Base-by-base conservation (phyloP, 2,329 filamentous ascomycete species). In the Epichloe baconii region DNA sequence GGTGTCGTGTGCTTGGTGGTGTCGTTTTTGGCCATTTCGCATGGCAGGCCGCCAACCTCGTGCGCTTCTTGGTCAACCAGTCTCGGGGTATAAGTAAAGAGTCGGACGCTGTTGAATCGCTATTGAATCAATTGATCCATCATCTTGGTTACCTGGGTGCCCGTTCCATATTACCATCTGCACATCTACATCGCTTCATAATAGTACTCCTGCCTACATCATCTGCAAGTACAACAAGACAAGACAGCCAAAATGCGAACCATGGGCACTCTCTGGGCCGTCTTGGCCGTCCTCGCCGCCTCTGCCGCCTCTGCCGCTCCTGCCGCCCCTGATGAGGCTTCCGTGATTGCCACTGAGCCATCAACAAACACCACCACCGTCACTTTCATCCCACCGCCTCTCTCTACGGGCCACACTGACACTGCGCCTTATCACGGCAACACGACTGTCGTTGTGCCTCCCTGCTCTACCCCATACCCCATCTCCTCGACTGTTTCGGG, bases 161-260 rank as follows among this genome's bases (percentile, higher is more conserved):
- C 26, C 26, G 26, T 31, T 31, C 8, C 26, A 31, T 1, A 19
- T 19, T 19, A 31, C 26, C 26, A 31, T 31, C 26, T 10, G 26
- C 3, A 37, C 36, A 37, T 37, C 36, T 37, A 5, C 36, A n/a
- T 37, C 12, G 11, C 3, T 37, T n/a, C 6, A 7, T n/a, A 15
- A n/a, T n/a, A 15, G 6, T 38, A 14, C 36, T 38, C 36, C 14
- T 38, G 12, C 36, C 15, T 38, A n/a, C 36, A 38, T 14, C 12
- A 38, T 14, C 12, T 38, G 12, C 14, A 38, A 38, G 12, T n/a
- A 38, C 36, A 38, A 38, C 36, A 38, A 38, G 17, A 23, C 34
- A 21, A 46, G 36, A n/a, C n/a, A 14, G 19, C 47, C 52, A 57
- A 50, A 49, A 59, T 59, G 58, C 58, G 57, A 49, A 49, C 51